phyloP scores from a whole-genome alignment of 1,139 yeast species.

The Diutina scorzettiae region DNA sequence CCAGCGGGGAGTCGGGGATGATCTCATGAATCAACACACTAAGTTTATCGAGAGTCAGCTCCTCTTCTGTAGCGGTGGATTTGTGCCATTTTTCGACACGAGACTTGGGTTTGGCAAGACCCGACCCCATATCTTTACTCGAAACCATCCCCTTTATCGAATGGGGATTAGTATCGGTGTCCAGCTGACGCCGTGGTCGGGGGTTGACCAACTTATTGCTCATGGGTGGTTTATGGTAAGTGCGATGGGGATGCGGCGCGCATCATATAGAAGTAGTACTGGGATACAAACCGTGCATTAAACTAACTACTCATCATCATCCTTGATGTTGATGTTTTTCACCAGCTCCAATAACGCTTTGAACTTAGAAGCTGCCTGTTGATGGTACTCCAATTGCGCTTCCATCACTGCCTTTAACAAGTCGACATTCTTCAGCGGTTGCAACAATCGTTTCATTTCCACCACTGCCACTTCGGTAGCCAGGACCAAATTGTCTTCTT shows the following conservation, averaged over 20 bases:
- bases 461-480: constrained; percentile 69
- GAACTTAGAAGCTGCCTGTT: constrained; percentile 16
- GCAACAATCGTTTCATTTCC: constrained; percentile 60
- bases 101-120: background rate
- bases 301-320: constrained; percentile 1
- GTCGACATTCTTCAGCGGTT: constrained; percentile 51
- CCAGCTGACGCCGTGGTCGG: background rate
- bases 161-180: constrained; percentile 4
- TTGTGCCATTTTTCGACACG: background rate
- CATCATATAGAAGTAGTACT: too few species aligned
- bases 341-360: constrained; percentile 2
- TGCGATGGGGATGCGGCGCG: background rate
- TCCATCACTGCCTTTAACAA: constrained; percentile 50
- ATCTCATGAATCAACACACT: background rate
- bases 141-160: background rate
- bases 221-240: background rate
- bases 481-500: constrained; percentile 69
- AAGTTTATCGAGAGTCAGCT: constrained; percentile 3
- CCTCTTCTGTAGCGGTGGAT: constrained; percentile 3
- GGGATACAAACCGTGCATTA: too few species aligned
- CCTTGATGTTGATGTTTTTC: background rate
- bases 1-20: constrained; percentile 3
- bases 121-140: background rate
- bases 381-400: constrained; percentile 61
- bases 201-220: background rate